phyloP scores from a whole-genome alignment of 1,284 basidiomycete genomes.

The Cutaneotrichosporon sp. region DNA sequence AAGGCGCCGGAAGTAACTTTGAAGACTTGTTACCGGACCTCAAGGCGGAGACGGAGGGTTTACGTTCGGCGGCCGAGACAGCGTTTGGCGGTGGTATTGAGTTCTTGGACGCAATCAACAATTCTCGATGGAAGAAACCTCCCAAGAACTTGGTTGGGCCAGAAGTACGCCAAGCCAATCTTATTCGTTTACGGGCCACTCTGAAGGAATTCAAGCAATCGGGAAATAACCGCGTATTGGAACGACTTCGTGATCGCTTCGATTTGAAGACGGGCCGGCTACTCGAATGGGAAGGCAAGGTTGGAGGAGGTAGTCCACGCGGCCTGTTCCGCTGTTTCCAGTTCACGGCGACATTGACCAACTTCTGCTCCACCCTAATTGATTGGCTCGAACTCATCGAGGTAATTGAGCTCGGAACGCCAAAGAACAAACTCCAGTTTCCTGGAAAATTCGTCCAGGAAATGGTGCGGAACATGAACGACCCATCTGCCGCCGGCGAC shows the following conservation, averaged over 20 bases:
- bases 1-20: constrained; percentile 19
- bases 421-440: constrained; percentile 52
- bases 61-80: constrained; percentile 54
- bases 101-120: constrained; percentile 57
- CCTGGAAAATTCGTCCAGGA: constrained; percentile 53
- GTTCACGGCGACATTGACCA: constrained; percentile 51
- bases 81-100: constrained; percentile 51
- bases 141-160: constrained; percentile 29
- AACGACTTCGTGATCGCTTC: constrained; percentile 56
- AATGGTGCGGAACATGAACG: constrained; percentile 44
- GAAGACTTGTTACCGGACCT: constrained; percentile 59
- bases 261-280: constrained; percentile 33
- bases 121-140: constrained; percentile 55
- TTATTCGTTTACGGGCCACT: constrained; percentile 50
- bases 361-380: constrained; percentile 44
- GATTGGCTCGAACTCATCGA: constrained; percentile 45
- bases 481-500: constrained; percentile 13
- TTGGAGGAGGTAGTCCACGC: constrained; percentile 30
- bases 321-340: constrained; percentile 55
- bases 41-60: constrained; percentile 53
- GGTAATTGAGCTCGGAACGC: constrained; percentile 46
- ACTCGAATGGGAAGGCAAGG: constrained; percentile 29
- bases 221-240: constrained; percentile 56
- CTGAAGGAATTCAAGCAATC: constrained; percentile 54
- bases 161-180: constrained; percentile 52